Base-by-base conservation (phyloP, 352 stramenopile genomes). In the Pythium monospermum region DNA sequence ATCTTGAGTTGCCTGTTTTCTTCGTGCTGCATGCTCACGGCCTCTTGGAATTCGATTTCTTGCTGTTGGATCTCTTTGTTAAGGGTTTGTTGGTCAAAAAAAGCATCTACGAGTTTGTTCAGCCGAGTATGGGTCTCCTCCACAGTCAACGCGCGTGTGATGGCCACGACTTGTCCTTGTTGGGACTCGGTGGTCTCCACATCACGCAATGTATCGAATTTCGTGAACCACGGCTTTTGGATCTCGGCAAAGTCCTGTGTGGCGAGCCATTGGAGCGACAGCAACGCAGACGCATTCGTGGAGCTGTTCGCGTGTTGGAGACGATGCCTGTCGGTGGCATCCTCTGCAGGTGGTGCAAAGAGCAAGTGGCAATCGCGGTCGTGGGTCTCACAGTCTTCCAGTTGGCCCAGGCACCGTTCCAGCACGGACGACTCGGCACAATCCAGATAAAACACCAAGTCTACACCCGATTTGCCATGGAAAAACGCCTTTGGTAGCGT, bases 371-470 rank as follows among this genome's bases (percentile, higher is more conserved):
- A 15, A 1, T 62, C 68, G 22, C 59, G 53, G 6, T 66, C 50
- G 23, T 62, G 49, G 15, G 77, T 85, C 6, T 59, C 66, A 2
- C 32, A 32, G 42, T 91, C 77, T 25, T 82, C 63, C 12, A 89
- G 49, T 50, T 73, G 61, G 6, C 80, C 77, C 21, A 91, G 58
- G 41, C 80, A 87, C 12, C 80, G 70, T 32, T 89, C 69, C 3
- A 87, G 49, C 13, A 72, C 51, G 4, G 53, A 56, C 2, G 51
- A 56, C 18, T 56, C 57, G 18, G 62, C 47, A 46, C 70, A 77
- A 16, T 76, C 50, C 15, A 91, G 61, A 43, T 83, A 69, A 31
- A 93, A 89, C 23, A 84, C 83, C 10, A 90, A 43, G 50, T 91
- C 80, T 6, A 91, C 42, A 1, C 83, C 79, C 6, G 83, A 87